Percentiles rank a stretch among this genome's conserved stretches.
These are phyloP conservation scores for Eucalyptus curtisii DNA, from an alignment of 345 rosid genomes.

Conservation along the genomic window DNA sequence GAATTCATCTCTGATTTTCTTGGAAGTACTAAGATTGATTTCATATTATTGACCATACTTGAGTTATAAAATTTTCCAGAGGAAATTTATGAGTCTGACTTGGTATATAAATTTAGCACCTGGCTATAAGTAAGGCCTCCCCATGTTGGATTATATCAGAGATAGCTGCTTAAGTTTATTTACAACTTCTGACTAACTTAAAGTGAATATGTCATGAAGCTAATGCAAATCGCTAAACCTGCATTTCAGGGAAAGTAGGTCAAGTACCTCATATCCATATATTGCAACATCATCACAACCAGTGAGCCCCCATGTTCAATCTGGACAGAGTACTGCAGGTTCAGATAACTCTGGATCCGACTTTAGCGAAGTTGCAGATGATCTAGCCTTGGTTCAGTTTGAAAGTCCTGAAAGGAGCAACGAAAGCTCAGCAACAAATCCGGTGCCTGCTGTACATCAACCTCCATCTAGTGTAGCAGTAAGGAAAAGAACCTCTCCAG, in stretches of 20 bases:
- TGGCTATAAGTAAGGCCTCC: not conserved
- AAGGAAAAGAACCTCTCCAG: not conserved
- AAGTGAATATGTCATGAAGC: not conserved
- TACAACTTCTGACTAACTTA: not conserved
- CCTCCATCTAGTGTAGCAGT: not conserved
- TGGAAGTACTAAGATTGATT: not conserved
- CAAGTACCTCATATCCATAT: not conserved
- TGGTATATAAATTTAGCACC: not conserved
- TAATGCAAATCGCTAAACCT: not conserved
- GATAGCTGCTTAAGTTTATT: not conserved
- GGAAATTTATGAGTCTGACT: not conserved
- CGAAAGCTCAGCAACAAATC: not conserved
- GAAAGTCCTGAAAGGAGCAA: not conserved
- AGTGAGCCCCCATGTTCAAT: not conserved
- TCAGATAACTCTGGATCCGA: not conserved
- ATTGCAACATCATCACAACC: no score
- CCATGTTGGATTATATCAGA: not conserved
- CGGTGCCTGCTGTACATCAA: not conserved
- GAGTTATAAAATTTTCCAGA: not conserved
- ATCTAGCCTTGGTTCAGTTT: not conserved
- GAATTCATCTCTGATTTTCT: not conserved
- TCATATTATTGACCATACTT: not conserved
- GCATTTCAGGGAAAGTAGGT: constrained; percentile 3
- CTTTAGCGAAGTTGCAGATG: not conserved
- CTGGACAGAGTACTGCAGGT: not conserved